Base-by-base conservation (phyloP, 202 grass and related monocot genomes). In the Brachypodium distachyon region DNA sequence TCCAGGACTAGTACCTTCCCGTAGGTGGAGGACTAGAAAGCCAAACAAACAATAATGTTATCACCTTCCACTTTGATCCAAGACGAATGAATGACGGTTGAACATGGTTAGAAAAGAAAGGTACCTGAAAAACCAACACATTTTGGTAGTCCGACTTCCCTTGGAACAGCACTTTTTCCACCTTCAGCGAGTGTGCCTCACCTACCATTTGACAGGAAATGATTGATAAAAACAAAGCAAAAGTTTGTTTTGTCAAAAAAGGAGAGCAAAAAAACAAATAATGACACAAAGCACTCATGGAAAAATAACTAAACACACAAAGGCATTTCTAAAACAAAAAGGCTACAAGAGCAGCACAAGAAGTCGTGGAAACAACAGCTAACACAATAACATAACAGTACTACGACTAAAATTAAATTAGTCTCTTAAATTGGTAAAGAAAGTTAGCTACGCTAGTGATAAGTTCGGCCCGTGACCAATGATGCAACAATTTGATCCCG, bases 111-210 rank as follows among this genome's bases (percentile, higher is more conserved):
- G 12, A 72, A 58, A 80, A 44, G 7, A 28, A 40, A 22, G 7
- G 33, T 58, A 93, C 93, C 90, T 97, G 84, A 74, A 97, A 97
- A 48, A 97, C 87, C 95, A 97, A 70, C 14, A 97, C 91, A 42
- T 92, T 86, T 75, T 98, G 95, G 83, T 92, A 98, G 37, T 90
- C 91, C 0, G 95, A 98, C 46, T 94, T 94, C 12, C 85, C 91
- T 80, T 98, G 82, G 73, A 98, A 98, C 54, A 98, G 71, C 23
- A 98, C 62, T 54, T 98, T 88, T 44, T 98, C 95, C 28, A 98
- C 84, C 78, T 98, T 98, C 52, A 98, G 82, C 10, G 95, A 98
- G 89, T 98, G 91, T 11, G 95, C 95, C 89, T 98, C 91, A 48
- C 95, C 94, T 93, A 72, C 34, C 67, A 61, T 54, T n/a, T 31